Conservation (phyloP, 305 asterid genomes). For the Stenogyne calaminthoides region DNA sequence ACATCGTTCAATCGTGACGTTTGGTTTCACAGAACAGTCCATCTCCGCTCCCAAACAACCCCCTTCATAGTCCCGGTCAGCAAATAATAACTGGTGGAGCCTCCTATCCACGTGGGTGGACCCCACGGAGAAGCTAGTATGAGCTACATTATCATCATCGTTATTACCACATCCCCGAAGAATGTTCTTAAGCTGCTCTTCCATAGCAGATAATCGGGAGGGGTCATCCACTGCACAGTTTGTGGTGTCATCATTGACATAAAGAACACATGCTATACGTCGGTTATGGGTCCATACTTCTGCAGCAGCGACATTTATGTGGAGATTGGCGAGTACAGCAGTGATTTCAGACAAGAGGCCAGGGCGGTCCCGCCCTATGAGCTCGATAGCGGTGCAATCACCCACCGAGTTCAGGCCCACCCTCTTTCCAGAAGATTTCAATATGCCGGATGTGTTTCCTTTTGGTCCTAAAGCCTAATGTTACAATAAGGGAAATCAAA, state of each 20-base stretch:
- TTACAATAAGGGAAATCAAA: conserved; percentile 25
- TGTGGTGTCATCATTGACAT: conserved; percentile 64
- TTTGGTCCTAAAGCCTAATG: conserved; percentile 83
- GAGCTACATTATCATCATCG: conserved; percentile 43
- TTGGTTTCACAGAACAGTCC: conserved; percentile 48
- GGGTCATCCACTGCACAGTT: conserved; percentile 60
- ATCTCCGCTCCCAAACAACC: conserved; percentile 35
- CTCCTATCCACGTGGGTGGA: conserved; percentile 81
- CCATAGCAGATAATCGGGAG: conserved; percentile 63
- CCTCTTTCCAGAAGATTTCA: conserved; percentile 62
- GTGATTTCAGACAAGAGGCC: conserved; percentile 92
- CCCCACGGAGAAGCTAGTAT: conserved; percentile 63
- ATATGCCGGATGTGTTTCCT: conserved; percentile 65
- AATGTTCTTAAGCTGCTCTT: conserved; percentile 78
- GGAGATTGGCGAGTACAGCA: conserved; percentile 83
- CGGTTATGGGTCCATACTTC: conserved; percentile 97
- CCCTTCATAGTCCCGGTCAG: conserved; percentile 88
- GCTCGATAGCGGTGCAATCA: conserved; percentile 82
- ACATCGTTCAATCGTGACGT: conserved; percentile 69
- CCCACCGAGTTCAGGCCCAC: conserved; percentile 69
- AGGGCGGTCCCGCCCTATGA: conserved; percentile 82
- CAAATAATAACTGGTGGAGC: conserved; percentile 89
- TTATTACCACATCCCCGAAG: conserved; percentile 53
- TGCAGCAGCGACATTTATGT: conserved; percentile 80
- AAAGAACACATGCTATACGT: conserved; percentile 84